These are phyloP conservation scores for Paecilomyces fulvus DNA, from an alignment of 2,329 filamentous ascomycete genomes.

Conservation along the genomic window DNA sequence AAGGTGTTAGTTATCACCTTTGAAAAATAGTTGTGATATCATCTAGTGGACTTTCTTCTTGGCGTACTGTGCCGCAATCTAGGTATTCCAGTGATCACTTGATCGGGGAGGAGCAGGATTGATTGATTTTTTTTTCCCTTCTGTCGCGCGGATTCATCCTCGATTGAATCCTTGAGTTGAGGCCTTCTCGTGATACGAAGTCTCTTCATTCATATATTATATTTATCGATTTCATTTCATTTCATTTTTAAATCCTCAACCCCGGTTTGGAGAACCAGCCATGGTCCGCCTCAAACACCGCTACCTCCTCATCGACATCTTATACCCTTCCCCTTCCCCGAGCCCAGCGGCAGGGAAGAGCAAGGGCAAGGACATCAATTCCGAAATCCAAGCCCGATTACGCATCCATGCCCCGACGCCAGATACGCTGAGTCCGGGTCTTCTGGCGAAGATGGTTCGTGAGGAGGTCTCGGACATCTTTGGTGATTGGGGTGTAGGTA, in stretches of 20 bases:
- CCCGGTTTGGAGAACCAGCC: not conserved
- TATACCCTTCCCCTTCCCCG: too few relatives aligned
- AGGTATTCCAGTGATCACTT: too few relatives aligned
- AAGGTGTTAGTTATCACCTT: not conserved
- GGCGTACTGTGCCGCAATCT: not conserved
- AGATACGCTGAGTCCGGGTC: conserved; percentile 57
- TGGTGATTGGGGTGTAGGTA: conserved; percentile 71
- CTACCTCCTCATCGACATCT: conserved; percentile 88
- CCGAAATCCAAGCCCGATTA: conserved; percentile 51
- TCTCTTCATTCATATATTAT: too few relatives aligned
- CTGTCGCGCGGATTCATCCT: too few relatives aligned
- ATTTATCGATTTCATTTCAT: too few relatives aligned
- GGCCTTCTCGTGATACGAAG: not conserved
- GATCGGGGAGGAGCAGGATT: not conserved
- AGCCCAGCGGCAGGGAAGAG: too few relatives aligned
- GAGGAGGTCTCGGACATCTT: conserved; percentile 64
- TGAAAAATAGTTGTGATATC: not conserved
- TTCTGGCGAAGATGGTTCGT: conserved; percentile 62
- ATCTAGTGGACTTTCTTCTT: not conserved
- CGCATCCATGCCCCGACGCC: conserved; percentile 72
- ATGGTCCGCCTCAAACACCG: conserved; percentile 98
- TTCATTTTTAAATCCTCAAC: not conserved
- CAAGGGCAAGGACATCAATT: conserved; percentile 22
- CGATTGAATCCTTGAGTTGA: too few relatives aligned
- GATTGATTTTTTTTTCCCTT: not conserved